Evolutionary conservation across 371 early-diverging fungal genomes (phyloP).

Genomic region (Mortierella polycephala): DNA sequence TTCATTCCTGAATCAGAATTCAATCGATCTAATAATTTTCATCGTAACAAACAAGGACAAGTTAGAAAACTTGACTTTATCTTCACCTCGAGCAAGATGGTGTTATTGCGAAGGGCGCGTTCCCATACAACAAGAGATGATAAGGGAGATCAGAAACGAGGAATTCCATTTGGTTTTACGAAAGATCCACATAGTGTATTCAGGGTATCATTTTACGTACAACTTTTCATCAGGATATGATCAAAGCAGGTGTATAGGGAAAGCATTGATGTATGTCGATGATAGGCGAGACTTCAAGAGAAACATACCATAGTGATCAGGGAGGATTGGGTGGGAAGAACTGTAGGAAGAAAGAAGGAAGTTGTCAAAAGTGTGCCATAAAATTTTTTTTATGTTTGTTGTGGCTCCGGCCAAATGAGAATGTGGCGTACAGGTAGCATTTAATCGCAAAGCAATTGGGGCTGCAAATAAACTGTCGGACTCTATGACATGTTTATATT

Average conservation of each 20-base stretch:
- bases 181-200: constrained; percentile 54
- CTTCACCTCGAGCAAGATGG: too few species aligned
- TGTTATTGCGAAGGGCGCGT: too few species aligned
- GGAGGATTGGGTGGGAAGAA: not conserved
- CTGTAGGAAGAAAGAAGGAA: not conserved
- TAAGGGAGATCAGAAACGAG: constrained; percentile 47
- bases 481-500: too few species aligned
- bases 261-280: not conserved
- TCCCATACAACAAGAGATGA: not conserved
- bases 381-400: constrained; percentile 1
- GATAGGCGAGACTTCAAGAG: not conserved
- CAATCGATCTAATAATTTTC: too few species aligned
- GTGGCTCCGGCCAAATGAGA: not conserved
- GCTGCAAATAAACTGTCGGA: too few species aligned
- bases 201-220: constrained; percentile 58
- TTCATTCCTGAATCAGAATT: too few species aligned
- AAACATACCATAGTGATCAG: constrained; percentile 2
- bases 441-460: too few species aligned
- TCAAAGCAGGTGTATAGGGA: constrained; percentile 11
- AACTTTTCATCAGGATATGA: constrained; percentile 53
- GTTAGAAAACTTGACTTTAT: too few species aligned
- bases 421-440: too few species aligned
- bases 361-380: not conserved
- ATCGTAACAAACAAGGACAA: too few species aligned
- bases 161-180: constrained; percentile 58